Base-by-base conservation (phyloP, 2,329 filamentous ascomycete species). In the Colletotrichum noveboracense region DNA sequence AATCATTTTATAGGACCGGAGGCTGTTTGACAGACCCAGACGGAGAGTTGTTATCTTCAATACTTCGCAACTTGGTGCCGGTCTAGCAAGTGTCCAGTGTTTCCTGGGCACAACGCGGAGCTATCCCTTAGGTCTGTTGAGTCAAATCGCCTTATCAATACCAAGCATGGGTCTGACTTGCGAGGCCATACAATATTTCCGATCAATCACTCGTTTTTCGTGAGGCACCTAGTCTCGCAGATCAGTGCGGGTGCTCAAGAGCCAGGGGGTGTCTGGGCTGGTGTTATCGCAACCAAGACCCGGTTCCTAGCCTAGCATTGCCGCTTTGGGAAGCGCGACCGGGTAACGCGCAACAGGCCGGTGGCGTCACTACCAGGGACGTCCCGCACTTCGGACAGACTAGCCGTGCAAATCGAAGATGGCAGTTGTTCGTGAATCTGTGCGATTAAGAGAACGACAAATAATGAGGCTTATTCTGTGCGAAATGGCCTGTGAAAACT, bases 191-290 rank as follows among this genome's bases (percentile, higher is more conserved):
- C 3, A 5, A 48, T 48, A 6, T 13, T 48, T 1, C 18, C 18
- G 2, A 48, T 48, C 43, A 21, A 1, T 21, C 0, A 0, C 3
- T 21, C 6, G n/a, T 0, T 13, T 48, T 48, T 48, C 5, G n/a
- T n/a, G 43, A 0, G 6, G 8, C 18, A 9, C 38, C 18, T 21
- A 1, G 43, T 48, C n/a, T 21, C 3, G 43, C 43, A 48, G 43
- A 21, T 48, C 2, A 48, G 43, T 48, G 43, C 18, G 18, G 38
- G 16, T 14, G 13, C 0, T 48, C 10, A 21, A 12, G 43, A n/a
- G n/a, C n/a, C 43, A 48, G 43, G 7, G 38, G 9, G 18, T 48
- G n/a, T 10, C 10, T 12, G 43, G n/a, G 43, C 1, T 2, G 43
- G 43, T 48, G 43, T 48, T 48, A 48, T 48, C 43, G 12, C 10